phyloP scores from a whole-genome alignment of 2,329 filamentous ascomycete genomes.

The Elsinoe arachidis region DNA sequence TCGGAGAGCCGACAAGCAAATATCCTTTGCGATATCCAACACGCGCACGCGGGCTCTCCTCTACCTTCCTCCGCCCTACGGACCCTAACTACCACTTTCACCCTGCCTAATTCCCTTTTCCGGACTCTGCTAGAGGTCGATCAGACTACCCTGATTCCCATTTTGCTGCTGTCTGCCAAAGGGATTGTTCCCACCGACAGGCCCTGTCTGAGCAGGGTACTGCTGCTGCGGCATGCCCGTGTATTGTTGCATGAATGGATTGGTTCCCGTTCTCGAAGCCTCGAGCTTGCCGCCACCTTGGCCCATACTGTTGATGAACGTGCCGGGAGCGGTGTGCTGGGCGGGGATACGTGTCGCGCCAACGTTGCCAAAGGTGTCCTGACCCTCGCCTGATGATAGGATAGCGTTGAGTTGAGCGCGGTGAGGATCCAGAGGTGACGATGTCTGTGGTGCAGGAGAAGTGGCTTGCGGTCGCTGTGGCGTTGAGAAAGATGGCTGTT shows the following conservation, averaged over 20 bases:
- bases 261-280: slow-evolving; percentile 61
- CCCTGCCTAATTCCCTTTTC: neutral
- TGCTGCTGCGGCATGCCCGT: slow-evolving; percentile 52
- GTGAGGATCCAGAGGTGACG: slow-evolving; percentile 45
- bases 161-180: slow-evolving; percentile 44
- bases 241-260: slow-evolving; percentile 83
- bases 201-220: slow-evolving; percentile 37
- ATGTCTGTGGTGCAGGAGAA: slow-evolving; percentile 13
- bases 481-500: slow-evolving; percentile 41
- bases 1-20: too few relatives aligned
- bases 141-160: slow-evolving; percentile 48
- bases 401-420: slow-evolving; percentile 74
- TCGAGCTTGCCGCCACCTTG: slow-evolving; percentile 67
- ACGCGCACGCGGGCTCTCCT: neutral
- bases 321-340: slow-evolving; percentile 92
- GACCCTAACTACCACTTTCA: neutral
- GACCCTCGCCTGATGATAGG: slow-evolving; percentile 77
- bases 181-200: slow-evolving; percentile 44
- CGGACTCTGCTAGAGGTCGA: slow-evolving; percentile 44
- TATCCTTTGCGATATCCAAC: neutral
- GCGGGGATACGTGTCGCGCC: slow-evolving; percentile 90
- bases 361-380: slow-evolving; percentile 97
- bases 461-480: slow-evolving; percentile 17
- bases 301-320: slow-evolving; percentile 92
- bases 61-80: neutral